These are phyloP conservation scores for Olyra latifolia DNA, from an alignment of 176 grass and related monocot species.

Conservation along the genomic window DNA sequence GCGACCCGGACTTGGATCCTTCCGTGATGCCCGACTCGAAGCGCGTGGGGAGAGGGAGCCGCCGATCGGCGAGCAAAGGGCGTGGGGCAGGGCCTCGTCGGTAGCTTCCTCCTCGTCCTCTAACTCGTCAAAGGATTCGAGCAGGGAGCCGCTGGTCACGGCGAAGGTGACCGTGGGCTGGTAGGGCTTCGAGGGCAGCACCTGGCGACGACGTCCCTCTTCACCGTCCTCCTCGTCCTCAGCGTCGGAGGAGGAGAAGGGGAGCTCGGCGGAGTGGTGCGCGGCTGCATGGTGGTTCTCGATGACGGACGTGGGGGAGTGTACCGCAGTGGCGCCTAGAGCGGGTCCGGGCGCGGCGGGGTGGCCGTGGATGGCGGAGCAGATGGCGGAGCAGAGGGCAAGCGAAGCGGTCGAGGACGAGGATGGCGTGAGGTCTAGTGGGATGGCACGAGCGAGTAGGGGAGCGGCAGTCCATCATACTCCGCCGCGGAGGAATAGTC, in stretches of 20 bases:
- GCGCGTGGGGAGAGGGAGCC: constrained; percentile 38
- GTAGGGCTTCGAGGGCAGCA: constrained; percentile 10
- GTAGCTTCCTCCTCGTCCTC: constrained; percentile 1
- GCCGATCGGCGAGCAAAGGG: constrained; percentile 32
- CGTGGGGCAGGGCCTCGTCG: not conserved
- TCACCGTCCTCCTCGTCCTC: constrained; percentile 23
- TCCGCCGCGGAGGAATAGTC: constrained; percentile 88
- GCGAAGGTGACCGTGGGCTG: constrained; percentile 40
- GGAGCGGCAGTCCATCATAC: constrained; percentile 84
- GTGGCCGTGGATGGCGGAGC: constrained; percentile 39
- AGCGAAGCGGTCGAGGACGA: constrained; percentile 28
- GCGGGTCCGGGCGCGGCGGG: not conserved
- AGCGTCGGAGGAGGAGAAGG: constrained; percentile 45
- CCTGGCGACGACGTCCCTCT: not conserved
- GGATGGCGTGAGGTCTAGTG: constrained; percentile 70
- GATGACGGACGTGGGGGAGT: constrained; percentile 89
- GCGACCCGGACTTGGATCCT: constrained; percentile 44
- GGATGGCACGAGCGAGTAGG: constrained; percentile 78
- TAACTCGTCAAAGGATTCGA: constrained; percentile 39
- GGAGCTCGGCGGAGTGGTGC: constrained; percentile 78
- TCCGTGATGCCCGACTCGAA: not conserved
- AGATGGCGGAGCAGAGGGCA: no score
- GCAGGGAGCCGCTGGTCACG: constrained; percentile 47
- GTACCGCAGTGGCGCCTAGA: not conserved
- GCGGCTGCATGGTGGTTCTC: constrained; percentile 72